These are phyloP conservation scores for Penicillium sumatraense DNA, from an alignment of 2,329 filamentous ascomycete genomes.

Conservation along the genomic window DNA sequence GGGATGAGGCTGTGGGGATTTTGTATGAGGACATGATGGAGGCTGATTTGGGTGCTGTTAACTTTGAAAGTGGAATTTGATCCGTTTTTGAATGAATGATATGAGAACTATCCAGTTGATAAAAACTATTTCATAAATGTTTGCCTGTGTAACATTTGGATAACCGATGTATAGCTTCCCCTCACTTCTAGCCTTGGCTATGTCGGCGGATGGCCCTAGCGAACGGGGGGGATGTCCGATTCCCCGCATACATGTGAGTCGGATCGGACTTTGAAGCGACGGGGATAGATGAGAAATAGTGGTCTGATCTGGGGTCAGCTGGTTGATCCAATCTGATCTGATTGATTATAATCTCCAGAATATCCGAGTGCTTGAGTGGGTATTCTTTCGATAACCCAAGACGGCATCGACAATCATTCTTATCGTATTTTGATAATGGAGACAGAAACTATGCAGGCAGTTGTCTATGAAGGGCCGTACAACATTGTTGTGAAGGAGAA, in stretches of 20 bases:
- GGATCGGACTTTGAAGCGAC: background rate
- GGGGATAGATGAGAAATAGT: no score
- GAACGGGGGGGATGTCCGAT: background rate
- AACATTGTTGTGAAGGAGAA: conserved; percentile 75
- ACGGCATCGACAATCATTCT: no score
- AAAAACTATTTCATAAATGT: no score
- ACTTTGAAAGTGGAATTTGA: no score
- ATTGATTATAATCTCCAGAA: background rate
- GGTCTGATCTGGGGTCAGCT: no score
- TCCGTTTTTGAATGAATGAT: no score
- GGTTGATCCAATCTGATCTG: background rate
- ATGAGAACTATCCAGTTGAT: no score
- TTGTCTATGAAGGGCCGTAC: conserved; percentile 77
- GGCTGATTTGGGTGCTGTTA: no score
- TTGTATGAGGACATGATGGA: background rate
- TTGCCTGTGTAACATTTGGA: no score
- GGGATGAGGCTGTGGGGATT: background rate
- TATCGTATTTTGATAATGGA: background rate
- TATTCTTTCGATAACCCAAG: no score
- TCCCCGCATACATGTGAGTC: background rate
- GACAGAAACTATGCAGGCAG: conserved; percentile 72
- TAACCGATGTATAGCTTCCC: background rate
- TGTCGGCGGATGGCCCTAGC: background rate
- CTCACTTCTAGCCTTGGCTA: conserved; percentile 1
- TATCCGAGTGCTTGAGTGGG: background rate